Evolutionary conservation across 441 rosid genomes (phyloP).

Genomic region (Gossypium schwendimanii): DNA sequence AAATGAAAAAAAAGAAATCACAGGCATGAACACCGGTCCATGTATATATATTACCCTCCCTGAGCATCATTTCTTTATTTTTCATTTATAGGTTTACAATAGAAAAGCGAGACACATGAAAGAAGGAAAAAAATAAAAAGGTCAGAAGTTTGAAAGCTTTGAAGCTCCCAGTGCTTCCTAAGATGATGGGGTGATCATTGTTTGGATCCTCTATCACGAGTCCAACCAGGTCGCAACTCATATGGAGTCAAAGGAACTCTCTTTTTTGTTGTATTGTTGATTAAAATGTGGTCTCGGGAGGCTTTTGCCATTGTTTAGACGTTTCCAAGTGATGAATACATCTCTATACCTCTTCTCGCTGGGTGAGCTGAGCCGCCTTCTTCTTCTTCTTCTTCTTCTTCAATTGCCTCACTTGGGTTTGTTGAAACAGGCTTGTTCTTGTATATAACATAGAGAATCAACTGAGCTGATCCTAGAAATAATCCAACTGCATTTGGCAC

Average conservation of each 20-base stretch:
- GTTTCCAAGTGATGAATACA: neutral
- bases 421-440: slow-evolving; percentile 23
- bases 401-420: slow-evolving; percentile 6
- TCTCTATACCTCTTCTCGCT: slow-evolving; percentile 23
- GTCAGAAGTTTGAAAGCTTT: neutral
- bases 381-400: slow-evolving; percentile 23
- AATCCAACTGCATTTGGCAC: slow-evolving; percentile 44
- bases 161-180: neutral
- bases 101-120: neutral
- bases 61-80: too few species aligned
- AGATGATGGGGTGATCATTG: neutral
- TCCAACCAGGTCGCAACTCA: slow-evolving; percentile 21
- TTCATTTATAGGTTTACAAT: neutral
- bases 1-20: too few species aligned
- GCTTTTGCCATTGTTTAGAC: slow-evolving; percentile 23
- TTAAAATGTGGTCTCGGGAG: slow-evolving; percentile 26
- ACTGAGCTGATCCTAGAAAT: slow-evolving; percentile 37
- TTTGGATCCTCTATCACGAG: neutral
- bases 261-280: slow-evolving; percentile 21
- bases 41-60: too few species aligned
- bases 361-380: slow-evolving; percentile 26
- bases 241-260: slow-evolving; percentile 24
- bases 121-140: neutral
- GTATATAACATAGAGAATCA: slow-evolving; percentile 34
- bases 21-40: too few species aligned